Evolutionary conservation across 305 asterid species (phyloP), one percentile per base, ranked within the genome.

Genomic region (Plantago coronopus): DNA sequence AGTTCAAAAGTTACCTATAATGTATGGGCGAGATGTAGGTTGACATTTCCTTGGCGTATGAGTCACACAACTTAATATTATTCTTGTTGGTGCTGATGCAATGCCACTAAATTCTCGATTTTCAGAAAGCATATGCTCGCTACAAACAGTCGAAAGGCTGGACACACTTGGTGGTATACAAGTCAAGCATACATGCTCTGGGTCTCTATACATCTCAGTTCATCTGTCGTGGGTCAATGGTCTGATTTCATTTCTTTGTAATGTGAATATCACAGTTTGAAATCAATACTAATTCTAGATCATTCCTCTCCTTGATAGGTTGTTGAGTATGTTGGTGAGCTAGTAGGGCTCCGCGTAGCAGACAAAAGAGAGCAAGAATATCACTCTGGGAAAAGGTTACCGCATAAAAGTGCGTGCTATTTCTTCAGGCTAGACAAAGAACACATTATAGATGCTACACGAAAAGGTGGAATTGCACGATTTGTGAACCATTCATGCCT

Each of bases 391-490:
- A 85, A 74, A 72, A 82, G 78, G 59, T 10, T 80, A 68, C 87
- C 74, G 69, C 81, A 80, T 69, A 85, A 85, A 79, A 74, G 87
- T 70, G 94, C 87, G 45, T 85, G 89, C 66, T 85, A 85, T 64
- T 82, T 85, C 74, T 82, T 85, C 77, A 78, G 74, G 74, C 66
- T 85, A 68, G 87, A 85, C 57, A 83, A 73, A 75, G 89, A 82
- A 63, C 78, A 71, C 69, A 78, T 85, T 48, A 76, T 85, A 20
- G 94, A 85, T 69, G 94, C 89, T 57, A 82, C 94, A 54, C 82
- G 84, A 34, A 82, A 85, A 75, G 94, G 89, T 48, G 89, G 94
- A 67, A 85, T 85, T 73, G 94, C 89, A 46, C 82, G 89, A 58
- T 85, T 85, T 63, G 89, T 85, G 62, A 85, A 85, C 72, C 89